These are phyloP conservation scores for Trypanosoma lewisi DNA, from an alignment of 208 protist species.

Conservation along the genomic window DNA sequence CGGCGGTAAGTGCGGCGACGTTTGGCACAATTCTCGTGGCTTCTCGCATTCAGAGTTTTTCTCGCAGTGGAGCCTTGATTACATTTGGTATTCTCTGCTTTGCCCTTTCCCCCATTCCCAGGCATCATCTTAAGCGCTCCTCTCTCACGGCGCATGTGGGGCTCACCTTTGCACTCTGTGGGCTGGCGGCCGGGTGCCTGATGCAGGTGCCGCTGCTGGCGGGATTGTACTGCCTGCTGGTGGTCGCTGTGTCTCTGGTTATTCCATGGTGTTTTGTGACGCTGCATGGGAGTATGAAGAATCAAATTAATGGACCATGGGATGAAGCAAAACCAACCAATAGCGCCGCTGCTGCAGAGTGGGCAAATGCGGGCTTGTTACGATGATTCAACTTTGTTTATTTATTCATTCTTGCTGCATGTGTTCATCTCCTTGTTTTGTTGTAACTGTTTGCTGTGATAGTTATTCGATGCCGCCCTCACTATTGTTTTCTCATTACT, in stretches of 20 bases:
- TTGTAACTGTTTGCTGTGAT: background rate
- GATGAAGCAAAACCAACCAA: conserved; percentile 92
- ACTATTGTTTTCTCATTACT: too few species aligned
- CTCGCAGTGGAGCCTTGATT: conserved; percentile 74
- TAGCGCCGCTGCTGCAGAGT: conserved; percentile 87
- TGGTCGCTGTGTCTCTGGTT: conserved; percentile 60
- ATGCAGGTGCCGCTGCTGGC: conserved; percentile 57
- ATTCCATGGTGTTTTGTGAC: conserved; percentile 81
- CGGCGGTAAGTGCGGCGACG: conserved; percentile 80
- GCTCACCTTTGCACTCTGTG: conserved; percentile 65
- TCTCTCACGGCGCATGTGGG: conserved; percentile 66
- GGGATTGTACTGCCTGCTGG: conserved; percentile 47
- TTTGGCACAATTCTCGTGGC: conserved; percentile 85
- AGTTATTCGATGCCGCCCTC: too few species aligned
- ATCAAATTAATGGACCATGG: conserved; percentile 91
- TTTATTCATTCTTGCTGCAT: conserved; percentile 5
- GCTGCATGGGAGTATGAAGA: conserved; percentile 76
- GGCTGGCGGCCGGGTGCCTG: conserved; percentile 48
- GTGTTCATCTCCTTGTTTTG: background rate
- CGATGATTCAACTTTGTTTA: conserved; percentile 22
- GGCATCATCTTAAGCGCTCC: conserved; percentile 57
- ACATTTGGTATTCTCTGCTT: conserved; percentile 87
- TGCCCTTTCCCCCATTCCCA: conserved; percentile 71
- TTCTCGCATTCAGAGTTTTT: conserved; percentile 63
- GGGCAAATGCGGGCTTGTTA: conserved; percentile 84